Evolutionary conservation across 2,329 filamentous ascomycete genomes (phyloP), one percentile per base, ranked within the genome.

Genomic region (Diaporthe destruens): DNA sequence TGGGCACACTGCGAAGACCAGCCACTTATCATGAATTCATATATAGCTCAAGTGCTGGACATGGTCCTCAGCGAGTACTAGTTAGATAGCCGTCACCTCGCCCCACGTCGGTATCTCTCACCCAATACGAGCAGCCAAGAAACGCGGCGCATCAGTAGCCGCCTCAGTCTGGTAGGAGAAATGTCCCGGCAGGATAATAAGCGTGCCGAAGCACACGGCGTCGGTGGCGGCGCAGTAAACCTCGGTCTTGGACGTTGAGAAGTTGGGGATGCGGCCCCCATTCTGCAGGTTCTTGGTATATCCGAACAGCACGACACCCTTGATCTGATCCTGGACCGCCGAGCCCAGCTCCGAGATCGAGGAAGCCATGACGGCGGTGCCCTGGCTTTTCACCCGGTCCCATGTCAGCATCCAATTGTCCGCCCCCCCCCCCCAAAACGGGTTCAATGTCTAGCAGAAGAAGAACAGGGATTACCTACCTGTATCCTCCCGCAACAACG

Each of bases 261-360:
- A 85, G 74, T 81, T 80, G 55, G 80, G 81, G 34, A 85, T 84
- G 55, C 77, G 71, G 49, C 83, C 82, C 3, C 69, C 61, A 75
- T 84, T 83, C 76, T 85, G 84, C 61, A 79, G 74, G 76, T 85
- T 85, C 79, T 84, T 81, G 69, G 84, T 84, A 74, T 85, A 84
- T 0, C 84, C 83, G 54, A 82, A 84, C 34, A 83, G 78, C 14
- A 81, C 80, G 1, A 78, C 77, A 29, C 80, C 82, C 56, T 79
- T 81, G 72, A 85, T 78, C 78, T 84, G 79, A 39, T 80, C 74
- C 34, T 79, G 76, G 66, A 83, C 75, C 25, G 73, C 36, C 4
- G 74, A 65, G 57, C 75, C 72, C 29, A 85, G 76, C n/a, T 81
- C 78, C 14, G 80, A 77, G 59, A 87, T 76, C 9, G 83, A 77